Percentiles rank a stretch among this genome's conserved stretches.
Evolutionary conservation across 805 yeast genomes (phyloP).

Genomic region (Lipomyces mesembrius): DNA sequence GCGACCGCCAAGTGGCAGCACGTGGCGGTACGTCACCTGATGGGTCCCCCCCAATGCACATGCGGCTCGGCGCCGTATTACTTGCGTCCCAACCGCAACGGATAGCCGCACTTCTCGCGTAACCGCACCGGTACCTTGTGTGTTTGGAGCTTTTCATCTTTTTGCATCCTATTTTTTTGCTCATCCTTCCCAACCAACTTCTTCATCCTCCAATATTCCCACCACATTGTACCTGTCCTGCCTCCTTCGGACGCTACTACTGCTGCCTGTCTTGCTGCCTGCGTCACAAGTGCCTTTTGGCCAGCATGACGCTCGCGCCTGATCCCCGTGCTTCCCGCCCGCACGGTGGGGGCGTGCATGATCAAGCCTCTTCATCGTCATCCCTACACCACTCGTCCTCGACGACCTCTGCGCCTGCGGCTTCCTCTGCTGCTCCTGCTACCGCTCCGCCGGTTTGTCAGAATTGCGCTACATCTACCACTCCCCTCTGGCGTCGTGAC

Average conservation of each 20-base stretch:
- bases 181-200: background rate
- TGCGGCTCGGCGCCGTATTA: background rate
- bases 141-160: background rate
- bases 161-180: conserved; percentile 2
- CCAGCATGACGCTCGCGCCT: conserved; percentile 30
- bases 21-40: conserved; percentile 9
- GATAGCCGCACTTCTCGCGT: background rate
- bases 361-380: conserved; percentile 12
- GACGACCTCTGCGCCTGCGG: conserved; percentile 23
- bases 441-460: conserved; percentile 64
- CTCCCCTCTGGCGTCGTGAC: conserved; percentile 95
- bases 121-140: background rate
- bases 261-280: conserved; percentile 5
- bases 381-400: background rate
- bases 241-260: background rate
- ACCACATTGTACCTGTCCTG: background rate
- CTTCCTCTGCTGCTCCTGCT: conserved; percentile 24
- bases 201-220: background rate
- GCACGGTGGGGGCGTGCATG: conserved; percentile 8
- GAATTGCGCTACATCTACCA: conserved; percentile 88
- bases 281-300: conserved; percentile 11
- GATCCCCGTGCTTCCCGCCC: conserved; percentile 18
- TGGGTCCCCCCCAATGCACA: background rate
- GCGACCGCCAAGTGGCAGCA: conserved; percentile 3
- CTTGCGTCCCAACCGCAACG: too few relatives aligned